Conservation (phyloP, 257 asterid species). For the Solanum clarkiae region DNA sequence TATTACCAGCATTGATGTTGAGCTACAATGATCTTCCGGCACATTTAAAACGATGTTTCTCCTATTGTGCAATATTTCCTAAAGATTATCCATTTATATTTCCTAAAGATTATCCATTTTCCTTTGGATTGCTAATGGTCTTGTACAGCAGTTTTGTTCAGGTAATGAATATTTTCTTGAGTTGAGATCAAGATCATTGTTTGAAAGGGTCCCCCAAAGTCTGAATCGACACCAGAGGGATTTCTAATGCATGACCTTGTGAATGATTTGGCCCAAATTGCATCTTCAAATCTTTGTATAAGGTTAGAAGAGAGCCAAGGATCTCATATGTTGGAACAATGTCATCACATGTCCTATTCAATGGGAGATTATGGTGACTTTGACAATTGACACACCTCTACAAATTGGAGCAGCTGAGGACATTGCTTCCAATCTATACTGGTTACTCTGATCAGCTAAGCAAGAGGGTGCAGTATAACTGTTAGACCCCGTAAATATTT, state of each 20-base stretch:
- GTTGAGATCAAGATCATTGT: background rate
- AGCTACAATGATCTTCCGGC: slow-evolving; percentile 1
- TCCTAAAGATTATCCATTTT: background rate
- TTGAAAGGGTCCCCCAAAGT: background rate
- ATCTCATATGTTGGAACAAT: too few relatives aligned
- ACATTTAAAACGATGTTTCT: background rate
- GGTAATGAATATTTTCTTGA: background rate
- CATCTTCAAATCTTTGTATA: too few relatives aligned
- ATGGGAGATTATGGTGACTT: background rate
- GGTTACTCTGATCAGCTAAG: background rate
- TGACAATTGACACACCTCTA: background rate
- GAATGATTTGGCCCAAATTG: background rate
- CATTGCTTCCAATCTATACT: background rate
- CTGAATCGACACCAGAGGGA: rapidly evolving
- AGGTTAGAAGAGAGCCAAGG: too few relatives aligned
- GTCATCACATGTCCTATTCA: too few relatives aligned
- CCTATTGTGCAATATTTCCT: background rate
- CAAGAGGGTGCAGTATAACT: background rate
- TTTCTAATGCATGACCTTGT: slow-evolving; percentile 2
- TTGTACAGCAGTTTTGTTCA: background rate
- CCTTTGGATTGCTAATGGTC: slow-evolving; percentile 3
- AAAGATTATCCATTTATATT: background rate
- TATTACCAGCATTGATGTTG: background rate
- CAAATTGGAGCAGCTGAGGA: background rate
- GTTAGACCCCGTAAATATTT: too few relatives aligned